A percentile compares a stretch with the other conserved stretches of the same genome.
phyloP scores from a whole-genome alignment of 495 filamentous ascomycete genomes.

The Aspergillus bertholletiae region DNA sequence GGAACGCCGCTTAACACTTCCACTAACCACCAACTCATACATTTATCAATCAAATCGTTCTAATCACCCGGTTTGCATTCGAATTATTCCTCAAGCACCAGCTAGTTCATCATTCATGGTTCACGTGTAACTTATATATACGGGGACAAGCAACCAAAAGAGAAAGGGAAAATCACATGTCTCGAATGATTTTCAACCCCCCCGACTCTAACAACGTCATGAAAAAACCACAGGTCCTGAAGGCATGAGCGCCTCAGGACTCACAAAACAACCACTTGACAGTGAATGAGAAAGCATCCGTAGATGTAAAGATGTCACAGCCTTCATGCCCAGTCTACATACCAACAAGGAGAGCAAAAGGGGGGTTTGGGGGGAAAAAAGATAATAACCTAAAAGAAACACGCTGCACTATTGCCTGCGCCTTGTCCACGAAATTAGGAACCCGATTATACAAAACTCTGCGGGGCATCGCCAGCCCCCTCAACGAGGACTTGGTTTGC shows the following conservation, averaged over 20 bases:
- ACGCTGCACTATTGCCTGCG: conserved; percentile 13
- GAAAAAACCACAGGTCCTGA: background rate
- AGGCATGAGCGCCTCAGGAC: background rate
- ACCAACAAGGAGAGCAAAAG: conserved; percentile 8
- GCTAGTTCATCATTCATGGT: conserved; percentile 6
- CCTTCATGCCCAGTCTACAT: conserved; percentile 21
- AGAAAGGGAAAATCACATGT: conserved; percentile 3
- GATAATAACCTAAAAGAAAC: conserved; percentile 18
- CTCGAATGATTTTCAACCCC: background rate
- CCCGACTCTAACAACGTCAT: background rate
- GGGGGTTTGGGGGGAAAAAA: no score
- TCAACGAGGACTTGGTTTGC: conserved; percentile 33
- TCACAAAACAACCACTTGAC: background rate
- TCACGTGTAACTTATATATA: conserved; percentile 2
- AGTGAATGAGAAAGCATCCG: conserved; percentile 2
- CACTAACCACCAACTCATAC: no score
- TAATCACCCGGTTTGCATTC: no score
- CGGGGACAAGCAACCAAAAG: background rate
- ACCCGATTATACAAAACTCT: conserved; percentile 26
- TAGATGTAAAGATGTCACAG: conserved; percentile 11
- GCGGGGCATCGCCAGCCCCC: conserved; percentile 32
- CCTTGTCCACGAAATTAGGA: conserved; percentile 8
- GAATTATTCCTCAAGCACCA: background rate
- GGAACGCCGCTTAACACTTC: no score
- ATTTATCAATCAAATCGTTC: no score